A percentile compares a stretch with the other conserved stretches of the same genome.
Conservation (phyloP, 2,329 filamentous ascomycete genomes). For the Fonsecaea nubica region DNA sequence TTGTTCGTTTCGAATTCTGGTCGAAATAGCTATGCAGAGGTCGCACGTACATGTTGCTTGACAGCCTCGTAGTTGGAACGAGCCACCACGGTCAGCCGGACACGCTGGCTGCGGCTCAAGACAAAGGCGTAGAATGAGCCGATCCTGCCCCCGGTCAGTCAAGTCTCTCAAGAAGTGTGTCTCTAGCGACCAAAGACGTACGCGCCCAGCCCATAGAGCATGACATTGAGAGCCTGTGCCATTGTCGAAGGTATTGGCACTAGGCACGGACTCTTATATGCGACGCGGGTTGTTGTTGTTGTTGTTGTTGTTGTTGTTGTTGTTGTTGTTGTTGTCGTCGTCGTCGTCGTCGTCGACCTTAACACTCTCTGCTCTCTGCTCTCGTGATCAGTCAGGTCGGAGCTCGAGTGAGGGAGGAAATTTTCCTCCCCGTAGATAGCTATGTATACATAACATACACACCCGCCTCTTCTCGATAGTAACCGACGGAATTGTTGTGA, state of each 20-base stretch:
- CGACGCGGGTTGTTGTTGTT: no score
- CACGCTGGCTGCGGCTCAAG: constrained; percentile 50
- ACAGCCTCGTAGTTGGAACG: constrained; percentile 56
- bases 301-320: no score
- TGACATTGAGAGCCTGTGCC: constrained; percentile 48
- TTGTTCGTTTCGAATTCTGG: no score
- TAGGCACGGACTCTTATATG: no score
- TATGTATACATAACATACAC: background rate
- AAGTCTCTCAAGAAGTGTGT: background rate
- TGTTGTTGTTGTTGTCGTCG: no score
- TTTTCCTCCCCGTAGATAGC: background rate
- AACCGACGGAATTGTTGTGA: background rate
- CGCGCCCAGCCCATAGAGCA: constrained; percentile 63
- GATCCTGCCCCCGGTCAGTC: constrained; percentile 50
- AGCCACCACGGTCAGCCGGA: constrained; percentile 53
- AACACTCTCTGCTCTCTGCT: background rate
- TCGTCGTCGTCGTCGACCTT: no score
- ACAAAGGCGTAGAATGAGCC: constrained; percentile 66
- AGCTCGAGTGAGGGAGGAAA: background rate
- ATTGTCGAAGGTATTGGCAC: constrained; percentile 38
- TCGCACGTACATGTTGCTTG: constrained; percentile 45
- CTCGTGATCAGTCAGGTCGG: background rate
- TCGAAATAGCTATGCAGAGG: no score
- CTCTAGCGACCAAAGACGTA: constrained; percentile 45
- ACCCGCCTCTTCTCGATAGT: background rate